phyloP scores from a whole-genome alignment of 108 stramenopile species.

The Fragilaria crotonensis region DNA sequence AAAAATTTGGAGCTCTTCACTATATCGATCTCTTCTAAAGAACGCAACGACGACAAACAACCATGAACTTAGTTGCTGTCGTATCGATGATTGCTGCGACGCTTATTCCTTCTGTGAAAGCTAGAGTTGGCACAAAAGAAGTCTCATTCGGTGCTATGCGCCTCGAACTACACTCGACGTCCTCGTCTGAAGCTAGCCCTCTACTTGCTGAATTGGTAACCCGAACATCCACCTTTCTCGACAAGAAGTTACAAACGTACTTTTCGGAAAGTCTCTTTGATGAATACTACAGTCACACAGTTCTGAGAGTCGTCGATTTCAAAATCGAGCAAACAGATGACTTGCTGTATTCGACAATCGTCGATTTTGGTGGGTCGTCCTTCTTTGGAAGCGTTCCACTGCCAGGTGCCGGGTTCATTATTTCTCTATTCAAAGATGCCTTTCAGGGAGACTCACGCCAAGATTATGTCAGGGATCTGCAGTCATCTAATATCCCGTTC shows the following conservation, averaged over 20 bases:
- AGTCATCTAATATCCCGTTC: background rate
- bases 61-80: too few relatives aligned
- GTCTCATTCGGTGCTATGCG: background rate
- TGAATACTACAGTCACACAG: constrained; percentile 1
- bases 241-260: background rate
- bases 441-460: background rate
- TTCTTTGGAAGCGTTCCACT: background rate
- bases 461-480: background rate
- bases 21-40: too few relatives aligned
- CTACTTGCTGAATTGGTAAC: background rate
- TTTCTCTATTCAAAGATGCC: background rate
- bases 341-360: background rate
- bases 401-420: background rate
- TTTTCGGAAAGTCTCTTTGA: constrained; percentile 1
- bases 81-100: too few relatives aligned
- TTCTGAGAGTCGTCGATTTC: background rate
- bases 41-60: too few relatives aligned
- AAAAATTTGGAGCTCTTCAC: too few relatives aligned
- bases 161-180: background rate
- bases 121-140: background rate
- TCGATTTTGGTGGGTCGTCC: background rate
- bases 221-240: background rate
- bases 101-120: too few relatives aligned
- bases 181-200: background rate
- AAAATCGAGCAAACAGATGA: background rate